Conservation (phyloP, 257 asterid genomes). For the Cynanchum wilfordii region DNA sequence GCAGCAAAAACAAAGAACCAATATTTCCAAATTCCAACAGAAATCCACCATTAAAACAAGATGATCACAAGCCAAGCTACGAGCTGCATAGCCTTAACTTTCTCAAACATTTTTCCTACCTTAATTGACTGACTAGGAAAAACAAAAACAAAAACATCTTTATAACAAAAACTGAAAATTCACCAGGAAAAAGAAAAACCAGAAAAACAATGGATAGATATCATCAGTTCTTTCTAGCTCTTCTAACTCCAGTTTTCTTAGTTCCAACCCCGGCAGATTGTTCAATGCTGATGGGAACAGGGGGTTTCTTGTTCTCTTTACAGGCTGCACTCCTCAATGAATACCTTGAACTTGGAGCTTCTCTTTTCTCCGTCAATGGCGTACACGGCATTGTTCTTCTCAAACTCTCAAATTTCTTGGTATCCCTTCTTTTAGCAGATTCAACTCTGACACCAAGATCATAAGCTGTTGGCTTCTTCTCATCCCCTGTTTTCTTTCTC, state of each 20-base stretch:
- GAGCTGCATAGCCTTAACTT: slow-evolving; percentile 23
- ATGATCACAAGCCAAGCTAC: slow-evolving; percentile 12
- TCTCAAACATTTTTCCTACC: neutral
- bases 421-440: slow-evolving; percentile 58
- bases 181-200: neutral
- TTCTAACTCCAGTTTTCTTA: slow-evolving; percentile 46
- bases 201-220: neutral
- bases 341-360: slow-evolving; percentile 58
- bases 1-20: neutral
- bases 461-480: slow-evolving; percentile 39
- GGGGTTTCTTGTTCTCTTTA: slow-evolving; percentile 75
- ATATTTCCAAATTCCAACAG: neutral
- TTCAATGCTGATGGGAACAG: slow-evolving; percentile 41
- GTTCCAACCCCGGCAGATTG: slow-evolving; percentile 38
- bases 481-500: slow-evolving; percentile 59
- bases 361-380: slow-evolving; percentile 49
- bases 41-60: neutral
- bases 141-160: neutral
- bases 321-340: slow-evolving; percentile 51
- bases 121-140: neutral
- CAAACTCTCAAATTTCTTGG: slow-evolving; percentile 34
- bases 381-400: slow-evolving; percentile 45
- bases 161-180: neutral
- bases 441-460: slow-evolving; percentile 81
- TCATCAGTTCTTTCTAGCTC: slow-evolving; percentile 34